Evolutionary conservation across 345 rosid species (phyloP).

Genomic region (Melaleuca quinquenervia): DNA sequence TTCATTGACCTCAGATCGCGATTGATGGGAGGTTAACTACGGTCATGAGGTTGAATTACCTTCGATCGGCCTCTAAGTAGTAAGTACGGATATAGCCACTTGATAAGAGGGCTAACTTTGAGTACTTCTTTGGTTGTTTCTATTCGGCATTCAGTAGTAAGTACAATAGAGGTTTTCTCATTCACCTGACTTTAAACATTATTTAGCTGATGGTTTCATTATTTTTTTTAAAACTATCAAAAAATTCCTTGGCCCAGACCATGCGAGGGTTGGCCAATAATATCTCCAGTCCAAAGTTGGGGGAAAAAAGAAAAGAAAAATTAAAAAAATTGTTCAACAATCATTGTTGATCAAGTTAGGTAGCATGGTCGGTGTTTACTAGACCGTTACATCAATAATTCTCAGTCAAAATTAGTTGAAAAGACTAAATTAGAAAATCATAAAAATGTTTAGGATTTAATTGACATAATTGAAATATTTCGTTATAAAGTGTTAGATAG

Average conservation of each 20-base stretch:
- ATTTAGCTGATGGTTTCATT: neutral
- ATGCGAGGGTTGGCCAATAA: too few relatives aligned
- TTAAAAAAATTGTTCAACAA: too few relatives aligned
- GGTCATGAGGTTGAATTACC: neutral
- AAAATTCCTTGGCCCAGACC: too few relatives aligned
- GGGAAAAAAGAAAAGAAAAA: neutral
- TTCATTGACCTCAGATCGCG: neutral
- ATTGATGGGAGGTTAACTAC: neutral
- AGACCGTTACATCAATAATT: too few relatives aligned
- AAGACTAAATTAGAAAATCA: neutral
- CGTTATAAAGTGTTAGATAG: too few relatives aligned
- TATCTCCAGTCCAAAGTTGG: too few relatives aligned
- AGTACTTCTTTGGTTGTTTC: neutral
- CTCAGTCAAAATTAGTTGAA: neutral
- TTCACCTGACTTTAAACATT: neutral
- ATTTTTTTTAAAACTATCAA: too few relatives aligned
- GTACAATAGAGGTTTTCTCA: too few relatives aligned
- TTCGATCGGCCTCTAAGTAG: neutral
- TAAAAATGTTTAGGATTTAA: too few relatives aligned
- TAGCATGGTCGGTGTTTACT: accelerated
- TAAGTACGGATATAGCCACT: neutral
- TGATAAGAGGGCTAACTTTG: neutral
- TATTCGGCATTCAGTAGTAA: too few relatives aligned
- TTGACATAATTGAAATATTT: too few relatives aligned
- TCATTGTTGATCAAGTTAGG: too few relatives aligned